phyloP scores from a whole-genome alignment of 345 rosid genomes.

The Carallia brachiata region DNA sequence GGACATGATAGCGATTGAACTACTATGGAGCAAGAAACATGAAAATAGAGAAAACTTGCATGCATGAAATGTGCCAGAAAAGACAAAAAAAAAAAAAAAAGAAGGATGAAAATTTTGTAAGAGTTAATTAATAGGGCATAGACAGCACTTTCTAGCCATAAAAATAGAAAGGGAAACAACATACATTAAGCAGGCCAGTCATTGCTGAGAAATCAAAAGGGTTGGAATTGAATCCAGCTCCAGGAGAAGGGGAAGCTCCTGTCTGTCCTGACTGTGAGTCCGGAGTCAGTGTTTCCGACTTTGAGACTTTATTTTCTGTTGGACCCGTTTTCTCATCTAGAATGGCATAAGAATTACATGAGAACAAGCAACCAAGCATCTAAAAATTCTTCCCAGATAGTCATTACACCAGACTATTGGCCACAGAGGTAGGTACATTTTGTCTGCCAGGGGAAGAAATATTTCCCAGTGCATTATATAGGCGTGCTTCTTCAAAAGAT shows the following conservation, averaged over 20 bases:
- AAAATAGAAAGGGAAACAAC: conserved; percentile 3
- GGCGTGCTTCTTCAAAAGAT: no score
- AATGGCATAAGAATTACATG: background rate
- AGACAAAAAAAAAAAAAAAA: background rate
- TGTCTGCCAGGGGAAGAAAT: no score
- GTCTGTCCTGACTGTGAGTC: conserved; percentile 42
- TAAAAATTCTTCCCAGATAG: background rate
- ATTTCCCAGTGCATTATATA: no score
- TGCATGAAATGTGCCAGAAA: background rate
- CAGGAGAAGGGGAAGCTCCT: conserved; percentile 35
- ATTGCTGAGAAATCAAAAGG: conserved; percentile 93
- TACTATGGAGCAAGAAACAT: background rate
- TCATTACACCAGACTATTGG: background rate
- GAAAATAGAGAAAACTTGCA: background rate
- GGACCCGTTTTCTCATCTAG: conserved; percentile 55
- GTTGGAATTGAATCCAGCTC: conserved; percentile 44
- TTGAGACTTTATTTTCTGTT: conserved; percentile 37
- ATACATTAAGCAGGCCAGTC: conserved; percentile 77
- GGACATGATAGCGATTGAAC: background rate
- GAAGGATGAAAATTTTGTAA: background rate
- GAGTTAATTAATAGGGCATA: no score
- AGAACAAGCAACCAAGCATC: background rate
- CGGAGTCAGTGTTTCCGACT: conserved; percentile 54
- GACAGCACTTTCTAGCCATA: background rate
- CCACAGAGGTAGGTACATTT: background rate